These are phyloP conservation scores for Acmispon strigosus DNA, from an alignment of 306 rosid genomes.

Conservation along the genomic window DNA sequence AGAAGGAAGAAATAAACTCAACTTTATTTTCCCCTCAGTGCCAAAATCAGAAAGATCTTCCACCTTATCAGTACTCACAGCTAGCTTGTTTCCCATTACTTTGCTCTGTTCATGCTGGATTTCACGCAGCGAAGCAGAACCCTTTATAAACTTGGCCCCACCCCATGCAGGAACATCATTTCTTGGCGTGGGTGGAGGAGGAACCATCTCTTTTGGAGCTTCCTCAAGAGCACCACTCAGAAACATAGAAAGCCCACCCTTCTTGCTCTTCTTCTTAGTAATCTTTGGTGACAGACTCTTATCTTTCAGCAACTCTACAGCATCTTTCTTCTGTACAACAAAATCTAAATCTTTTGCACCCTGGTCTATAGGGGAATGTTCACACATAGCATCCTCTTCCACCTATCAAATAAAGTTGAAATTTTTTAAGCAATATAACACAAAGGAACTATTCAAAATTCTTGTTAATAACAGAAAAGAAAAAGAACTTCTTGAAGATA, in stretches of 20 bases:
- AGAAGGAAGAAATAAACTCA: slow-evolving; percentile 72
- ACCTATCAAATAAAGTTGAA: slow-evolving; percentile 36
- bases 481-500: not conserved
- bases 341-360: slow-evolving; percentile 25
- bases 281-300: slow-evolving; percentile 29
- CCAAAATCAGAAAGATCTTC: slow-evolving; percentile 46
- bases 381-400: slow-evolving; percentile 27
- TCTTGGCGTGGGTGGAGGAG: slow-evolving; percentile 56
- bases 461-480: not conserved
- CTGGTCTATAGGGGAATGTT: slow-evolving; percentile 23
- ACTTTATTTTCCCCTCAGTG: slow-evolving; percentile 47
- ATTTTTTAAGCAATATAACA: slow-evolving; percentile 5
- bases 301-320: slow-evolving; percentile 30
- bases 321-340: slow-evolving; percentile 34
- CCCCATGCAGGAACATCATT: slow-evolving; percentile 95
- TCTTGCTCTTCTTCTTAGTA: slow-evolving; percentile 79
- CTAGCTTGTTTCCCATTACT: slow-evolving; percentile 25
- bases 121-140: slow-evolving; percentile 71
- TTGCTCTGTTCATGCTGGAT: slow-evolving; percentile 80
- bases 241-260: slow-evolving; percentile 96
- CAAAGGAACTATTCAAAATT: slow-evolving; percentile 9
- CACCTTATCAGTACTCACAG: slow-evolving; percentile 31
- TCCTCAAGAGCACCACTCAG: slow-evolving; percentile 94
- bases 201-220: slow-evolving; percentile 37
- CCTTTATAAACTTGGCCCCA: slow-evolving; percentile 61